Percentiles rank a stretch among this genome's conserved stretches.
These are phyloP conservation scores for Lotus japonicus DNA, from an alignment of 306 rosid species.

Conservation along the genomic window DNA sequence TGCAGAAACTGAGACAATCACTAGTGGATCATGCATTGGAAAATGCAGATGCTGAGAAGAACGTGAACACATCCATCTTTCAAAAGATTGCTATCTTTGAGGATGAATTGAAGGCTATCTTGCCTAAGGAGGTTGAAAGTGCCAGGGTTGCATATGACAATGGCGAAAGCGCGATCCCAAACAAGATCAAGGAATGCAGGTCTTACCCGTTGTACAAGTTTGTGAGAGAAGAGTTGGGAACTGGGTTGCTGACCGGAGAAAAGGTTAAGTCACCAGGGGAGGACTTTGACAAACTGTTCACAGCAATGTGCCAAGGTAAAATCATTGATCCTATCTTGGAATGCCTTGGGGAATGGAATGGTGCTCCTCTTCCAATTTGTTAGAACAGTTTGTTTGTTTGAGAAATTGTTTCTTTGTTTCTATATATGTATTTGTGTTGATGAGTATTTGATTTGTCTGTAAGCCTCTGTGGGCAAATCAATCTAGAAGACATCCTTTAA, in stretches of 20 bases:
- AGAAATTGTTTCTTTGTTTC: neutral
- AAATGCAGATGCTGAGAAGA: slow-evolving; percentile 54
- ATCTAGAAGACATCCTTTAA: neutral
- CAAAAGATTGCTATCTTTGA: slow-evolving; percentile 75
- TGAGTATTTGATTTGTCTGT: slow-evolving; percentile 25
- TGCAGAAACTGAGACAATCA: slow-evolving; percentile 71
- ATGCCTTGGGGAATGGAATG: slow-evolving; percentile 76
- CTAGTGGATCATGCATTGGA: slow-evolving; percentile 70
- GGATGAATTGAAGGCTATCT: slow-evolving; percentile 51
- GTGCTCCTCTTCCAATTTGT: slow-evolving; percentile 75
- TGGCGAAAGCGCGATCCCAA: slow-evolving; percentile 39
- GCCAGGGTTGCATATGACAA: slow-evolving; percentile 50
- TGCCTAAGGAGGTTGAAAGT: slow-evolving; percentile 79
- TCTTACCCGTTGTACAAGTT: slow-evolving; percentile 83
- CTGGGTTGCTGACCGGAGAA: slow-evolving; percentile 59
- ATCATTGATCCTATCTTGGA: slow-evolving; percentile 74
- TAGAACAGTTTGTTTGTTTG: slow-evolving; percentile 12
- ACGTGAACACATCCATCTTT: slow-evolving; percentile 60
- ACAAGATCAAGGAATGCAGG: slow-evolving; percentile 67
- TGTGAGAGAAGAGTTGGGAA: slow-evolving; percentile 63
- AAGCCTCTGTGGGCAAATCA: slow-evolving; percentile 16
- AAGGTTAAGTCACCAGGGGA: slow-evolving; percentile 67
- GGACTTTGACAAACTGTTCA: slow-evolving; percentile 69
- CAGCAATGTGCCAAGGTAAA: slow-evolving; percentile 72
- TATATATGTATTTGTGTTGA: neutral